A percentile compares a stretch with the other conserved stretches of the same genome.
These are phyloP conservation scores for Agaricales sp. DNA, from an alignment of 1,284 basidiomycete genomes.

Conservation along the genomic window DNA sequence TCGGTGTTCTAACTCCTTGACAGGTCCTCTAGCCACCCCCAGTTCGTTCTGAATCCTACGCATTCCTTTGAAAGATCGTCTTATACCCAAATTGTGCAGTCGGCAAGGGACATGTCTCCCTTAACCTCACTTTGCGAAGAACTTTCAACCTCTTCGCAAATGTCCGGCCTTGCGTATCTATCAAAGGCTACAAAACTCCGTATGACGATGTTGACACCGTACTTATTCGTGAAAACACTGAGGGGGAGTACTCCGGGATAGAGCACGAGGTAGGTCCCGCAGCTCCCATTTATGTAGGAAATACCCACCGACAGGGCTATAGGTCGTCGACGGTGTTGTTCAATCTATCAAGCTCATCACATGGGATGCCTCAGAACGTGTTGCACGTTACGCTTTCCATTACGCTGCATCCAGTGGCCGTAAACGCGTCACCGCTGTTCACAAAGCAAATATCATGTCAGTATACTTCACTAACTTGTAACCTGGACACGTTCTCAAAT, in stretches of 20 bases:
- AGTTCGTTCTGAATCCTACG: slow-evolving; percentile 42
- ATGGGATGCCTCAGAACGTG: slow-evolving; percentile 97
- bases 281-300: slow-evolving; percentile 11
- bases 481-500: neutral
- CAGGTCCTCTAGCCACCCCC: slow-evolving; percentile 88
- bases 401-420: slow-evolving; percentile 86
- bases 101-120: slow-evolving; percentile 97
- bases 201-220: slow-evolving; percentile 99
- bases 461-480: slow-evolving; percentile 17
- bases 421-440: slow-evolving; percentile 94
- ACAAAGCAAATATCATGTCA: slow-evolving; percentile 99
- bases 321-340: slow-evolving; percentile 95
- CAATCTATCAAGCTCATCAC: slow-evolving; percentile 99
- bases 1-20: slow-evolving; percentile 5
- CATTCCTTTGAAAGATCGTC: slow-evolving; percentile 1
- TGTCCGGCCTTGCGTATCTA: slow-evolving; percentile 93
- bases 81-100: slow-evolving; percentile 37
- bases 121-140: slow-evolving; percentile 93
- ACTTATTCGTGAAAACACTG: slow-evolving; percentile 98
- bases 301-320: too few species aligned
- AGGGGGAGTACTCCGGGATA: slow-evolving; percentile 99
- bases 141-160: slow-evolving; percentile 99
- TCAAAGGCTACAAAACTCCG: slow-evolving; percentile 95
- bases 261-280: slow-evolving; percentile 95
- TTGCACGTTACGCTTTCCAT: slow-evolving; percentile 98